phyloP scores from a whole-genome alignment of 192 early-diverging fungal species.

The Oehlia diaphana region DNA sequence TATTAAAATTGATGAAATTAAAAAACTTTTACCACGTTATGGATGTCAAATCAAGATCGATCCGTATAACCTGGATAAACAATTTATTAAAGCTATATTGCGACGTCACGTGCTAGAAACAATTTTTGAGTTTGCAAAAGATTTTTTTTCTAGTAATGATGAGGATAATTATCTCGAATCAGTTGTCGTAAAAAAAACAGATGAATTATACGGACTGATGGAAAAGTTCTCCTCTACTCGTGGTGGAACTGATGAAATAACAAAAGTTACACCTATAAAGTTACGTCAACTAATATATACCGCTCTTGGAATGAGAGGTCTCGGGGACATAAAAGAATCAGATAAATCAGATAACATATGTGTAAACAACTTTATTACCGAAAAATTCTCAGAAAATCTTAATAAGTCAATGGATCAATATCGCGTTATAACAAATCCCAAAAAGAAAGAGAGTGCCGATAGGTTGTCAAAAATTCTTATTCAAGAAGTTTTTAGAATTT shows the following conservation, averaged over 20 bases:
- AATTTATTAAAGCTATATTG: background rate
- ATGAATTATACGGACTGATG: background rate
- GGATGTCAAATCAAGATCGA: background rate
- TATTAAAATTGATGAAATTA: background rate
- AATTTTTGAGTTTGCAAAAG: background rate
- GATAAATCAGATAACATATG: background rate
- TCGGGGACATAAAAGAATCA: background rate
- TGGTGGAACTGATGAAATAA: background rate
- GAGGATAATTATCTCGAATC: background rate
- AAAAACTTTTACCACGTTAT: background rate
- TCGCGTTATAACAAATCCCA: background rate
- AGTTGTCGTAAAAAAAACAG: background rate
- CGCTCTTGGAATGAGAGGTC: background rate
- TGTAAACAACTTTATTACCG: background rate
- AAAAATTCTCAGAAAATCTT: background rate
- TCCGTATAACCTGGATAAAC: background rate
- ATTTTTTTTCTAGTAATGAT: background rate
- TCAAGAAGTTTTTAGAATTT: background rate
- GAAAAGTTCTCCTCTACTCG: background rate
- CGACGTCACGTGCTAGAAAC: background rate
- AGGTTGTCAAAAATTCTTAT: background rate
- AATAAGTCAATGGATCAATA: background rate
- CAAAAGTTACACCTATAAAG: background rate
- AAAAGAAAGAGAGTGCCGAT: background rate
- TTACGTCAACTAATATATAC: slow-evolving; percentile 3